Evolutionary conservation across 1,284 basidiomycete species (phyloP).

Genomic region (Omphalotus olearius): DNA sequence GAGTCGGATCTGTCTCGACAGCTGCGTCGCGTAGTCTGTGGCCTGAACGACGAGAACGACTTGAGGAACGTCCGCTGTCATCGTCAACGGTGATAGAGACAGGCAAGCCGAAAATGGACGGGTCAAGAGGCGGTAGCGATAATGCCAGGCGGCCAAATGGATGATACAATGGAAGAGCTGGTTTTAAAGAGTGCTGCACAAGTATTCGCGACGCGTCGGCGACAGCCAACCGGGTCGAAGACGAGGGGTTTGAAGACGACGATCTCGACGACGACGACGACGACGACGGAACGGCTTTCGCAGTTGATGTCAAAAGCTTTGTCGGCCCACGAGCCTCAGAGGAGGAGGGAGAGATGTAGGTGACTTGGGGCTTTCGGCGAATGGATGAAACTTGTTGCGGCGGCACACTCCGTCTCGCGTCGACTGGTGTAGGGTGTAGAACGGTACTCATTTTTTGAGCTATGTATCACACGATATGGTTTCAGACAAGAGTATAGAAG

Average conservation of each 20-base stretch:
- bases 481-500: neutral
- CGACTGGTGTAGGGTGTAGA: neutral
- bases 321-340: slow-evolving; percentile 18
- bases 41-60: slow-evolving; percentile 6
- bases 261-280: slow-evolving; percentile 15
- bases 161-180: slow-evolving; percentile 66
- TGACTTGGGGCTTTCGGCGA: slow-evolving; percentile 45
- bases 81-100: slow-evolving; percentile 29
- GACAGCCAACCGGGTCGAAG: slow-evolving; percentile 16
- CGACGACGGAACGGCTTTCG: neutral
- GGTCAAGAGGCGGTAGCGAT: slow-evolving; percentile 64
- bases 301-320: slow-evolving; percentile 11
- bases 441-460: slow-evolving; percentile 1
- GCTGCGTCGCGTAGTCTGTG: slow-evolving; percentile 9
- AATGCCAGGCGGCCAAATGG: slow-evolving; percentile 60
- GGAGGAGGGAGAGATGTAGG: slow-evolving; percentile 46
- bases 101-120: slow-evolving; percentile 53
- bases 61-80: slow-evolving; percentile 6
- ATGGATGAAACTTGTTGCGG: slow-evolving; percentile 16
- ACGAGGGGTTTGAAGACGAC: slow-evolving; percentile 15
- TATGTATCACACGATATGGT: neutral
- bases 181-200: slow-evolving; percentile 13
- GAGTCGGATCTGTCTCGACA: slow-evolving; percentile 9
- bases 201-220: slow-evolving; percentile 25
- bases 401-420: neutral